These are phyloP conservation scores for Epichloe gansuensis DNA, from an alignment of 2,329 filamentous ascomycete species.

Conservation along the genomic window DNA sequence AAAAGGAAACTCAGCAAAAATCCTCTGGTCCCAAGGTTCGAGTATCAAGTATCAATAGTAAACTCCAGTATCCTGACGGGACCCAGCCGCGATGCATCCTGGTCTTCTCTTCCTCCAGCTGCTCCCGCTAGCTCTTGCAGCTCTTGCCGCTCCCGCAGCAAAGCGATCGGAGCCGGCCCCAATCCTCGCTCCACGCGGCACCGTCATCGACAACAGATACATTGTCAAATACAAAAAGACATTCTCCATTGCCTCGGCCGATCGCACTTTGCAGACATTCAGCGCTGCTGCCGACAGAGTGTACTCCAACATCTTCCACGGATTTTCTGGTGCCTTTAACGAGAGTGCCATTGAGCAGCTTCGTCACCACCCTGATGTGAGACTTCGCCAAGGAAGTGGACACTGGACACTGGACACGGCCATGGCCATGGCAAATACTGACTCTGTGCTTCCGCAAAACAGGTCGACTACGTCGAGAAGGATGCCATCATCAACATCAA, in stretches of 20 bases:
- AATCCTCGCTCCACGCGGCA: constrained; percentile 11
- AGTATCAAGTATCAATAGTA: background rate
- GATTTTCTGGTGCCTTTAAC: constrained; percentile 14
- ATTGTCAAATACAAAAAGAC: constrained; percentile 18
- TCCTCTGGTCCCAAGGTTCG: background rate
- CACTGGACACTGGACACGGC: no score
- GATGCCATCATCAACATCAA: constrained; percentile 18
- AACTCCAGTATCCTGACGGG: background rate
- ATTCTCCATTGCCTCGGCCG: constrained; percentile 7
- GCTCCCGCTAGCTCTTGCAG: constrained; percentile 12
- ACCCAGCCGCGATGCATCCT: background rate
- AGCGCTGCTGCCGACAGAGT: constrained; percentile 13
- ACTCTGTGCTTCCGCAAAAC: no score
- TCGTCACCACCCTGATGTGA: constrained; percentile 14
- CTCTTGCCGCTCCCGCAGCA: constrained; percentile 9
- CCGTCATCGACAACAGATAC: constrained; percentile 16
- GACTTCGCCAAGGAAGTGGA: background rate
- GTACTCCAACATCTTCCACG: constrained; percentile 12
- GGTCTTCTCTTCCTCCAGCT: constrained; percentile 10
- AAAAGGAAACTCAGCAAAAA: background rate
- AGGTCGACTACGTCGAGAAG: constrained; percentile 24
- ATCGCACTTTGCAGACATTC: constrained; percentile 8
- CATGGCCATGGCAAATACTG: no score
- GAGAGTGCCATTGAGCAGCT: constrained; percentile 10
- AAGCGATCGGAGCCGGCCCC: constrained; percentile 16